Conservation (phyloP, 148 eudicot species). For the Hydrangea macrophylla region DNA sequence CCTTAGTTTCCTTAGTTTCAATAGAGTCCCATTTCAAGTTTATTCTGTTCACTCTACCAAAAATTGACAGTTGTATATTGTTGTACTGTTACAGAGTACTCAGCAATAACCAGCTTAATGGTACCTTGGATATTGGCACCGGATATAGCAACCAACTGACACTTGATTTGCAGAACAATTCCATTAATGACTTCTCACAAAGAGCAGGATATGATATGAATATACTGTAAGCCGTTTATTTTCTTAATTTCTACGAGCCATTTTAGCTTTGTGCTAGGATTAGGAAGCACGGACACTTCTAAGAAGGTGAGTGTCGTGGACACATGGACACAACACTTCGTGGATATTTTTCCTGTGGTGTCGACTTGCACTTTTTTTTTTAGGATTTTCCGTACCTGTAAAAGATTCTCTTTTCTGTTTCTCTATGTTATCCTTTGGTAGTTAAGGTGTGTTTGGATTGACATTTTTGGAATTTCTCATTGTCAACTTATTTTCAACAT, state of each 20-base stretch:
- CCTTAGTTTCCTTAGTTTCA: too few relatives aligned
- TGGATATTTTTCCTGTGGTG: too few relatives aligned
- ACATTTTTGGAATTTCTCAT: background rate
- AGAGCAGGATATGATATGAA: constrained; percentile 22
- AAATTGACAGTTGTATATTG: background rate
- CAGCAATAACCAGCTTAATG: constrained; percentile 58
- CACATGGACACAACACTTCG: too few relatives aligned
- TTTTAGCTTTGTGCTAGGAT: too few relatives aligned
- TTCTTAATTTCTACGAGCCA: constrained; percentile 1
- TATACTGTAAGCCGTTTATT: constrained; percentile 30
- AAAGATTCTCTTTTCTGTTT: background rate
- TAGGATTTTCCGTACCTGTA: too few relatives aligned
- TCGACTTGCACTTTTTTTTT: too few relatives aligned
- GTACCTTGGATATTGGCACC: constrained; percentile 47
- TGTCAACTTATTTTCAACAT: background rate
- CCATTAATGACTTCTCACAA: constrained; percentile 31
- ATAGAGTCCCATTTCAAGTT: background rate
- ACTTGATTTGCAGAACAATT: constrained; percentile 57
- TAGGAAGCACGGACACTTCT: too few relatives aligned
- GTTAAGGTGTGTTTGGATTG: background rate
- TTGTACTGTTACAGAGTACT: constrained; percentile 40
- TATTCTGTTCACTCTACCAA: background rate
- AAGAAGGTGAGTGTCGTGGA: too few relatives aligned
- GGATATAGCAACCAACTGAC: constrained; percentile 37
- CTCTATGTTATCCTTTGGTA: background rate